Percentiles rank a stretch among this genome's conserved stretches.
These are phyloP conservation scores for Spatholobus suberectus DNA, from an alignment of 306 rosid genomes.

Conservation along the genomic window DNA sequence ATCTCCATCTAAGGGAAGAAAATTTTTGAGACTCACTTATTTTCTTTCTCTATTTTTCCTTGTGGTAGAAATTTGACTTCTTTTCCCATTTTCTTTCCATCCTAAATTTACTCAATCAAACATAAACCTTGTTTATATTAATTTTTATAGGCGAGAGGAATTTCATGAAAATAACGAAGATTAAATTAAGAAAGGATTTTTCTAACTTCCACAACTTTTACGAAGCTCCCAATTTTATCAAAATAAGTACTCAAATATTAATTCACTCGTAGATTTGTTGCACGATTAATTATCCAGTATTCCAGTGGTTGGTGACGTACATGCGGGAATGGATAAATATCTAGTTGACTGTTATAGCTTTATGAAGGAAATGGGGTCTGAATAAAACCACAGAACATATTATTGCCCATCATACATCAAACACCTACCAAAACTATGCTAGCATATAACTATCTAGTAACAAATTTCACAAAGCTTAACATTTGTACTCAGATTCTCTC, in stretches of 20 bases:
- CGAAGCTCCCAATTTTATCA: background rate
- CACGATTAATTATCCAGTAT: background rate
- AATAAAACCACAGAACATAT: background rate
- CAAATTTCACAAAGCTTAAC: background rate
- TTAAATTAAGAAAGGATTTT: background rate
- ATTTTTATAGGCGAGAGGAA: too few relatives aligned
- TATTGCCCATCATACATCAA: background rate
- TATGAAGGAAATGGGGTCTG: background rate
- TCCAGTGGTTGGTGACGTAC: background rate
- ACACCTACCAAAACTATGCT: background rate
- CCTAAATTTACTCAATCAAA: too few relatives aligned
- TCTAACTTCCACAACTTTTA: background rate
- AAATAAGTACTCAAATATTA: background rate
- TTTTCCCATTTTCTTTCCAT: too few relatives aligned
- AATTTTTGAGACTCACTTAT: too few relatives aligned
- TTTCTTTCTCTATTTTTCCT: too few relatives aligned
- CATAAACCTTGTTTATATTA: too few relatives aligned
- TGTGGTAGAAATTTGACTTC: too few relatives aligned
- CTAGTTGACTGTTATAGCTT: background rate
- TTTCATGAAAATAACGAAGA: too few relatives aligned
- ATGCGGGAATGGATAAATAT: background rate
- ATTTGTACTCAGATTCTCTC: background rate
- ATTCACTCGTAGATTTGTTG: background rate
- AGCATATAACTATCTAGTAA: background rate
- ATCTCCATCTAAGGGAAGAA: too few relatives aligned